Conservation (phyloP, 1,284 basidiomycete genomes). For the Rhizoctonia solani region DNA sequence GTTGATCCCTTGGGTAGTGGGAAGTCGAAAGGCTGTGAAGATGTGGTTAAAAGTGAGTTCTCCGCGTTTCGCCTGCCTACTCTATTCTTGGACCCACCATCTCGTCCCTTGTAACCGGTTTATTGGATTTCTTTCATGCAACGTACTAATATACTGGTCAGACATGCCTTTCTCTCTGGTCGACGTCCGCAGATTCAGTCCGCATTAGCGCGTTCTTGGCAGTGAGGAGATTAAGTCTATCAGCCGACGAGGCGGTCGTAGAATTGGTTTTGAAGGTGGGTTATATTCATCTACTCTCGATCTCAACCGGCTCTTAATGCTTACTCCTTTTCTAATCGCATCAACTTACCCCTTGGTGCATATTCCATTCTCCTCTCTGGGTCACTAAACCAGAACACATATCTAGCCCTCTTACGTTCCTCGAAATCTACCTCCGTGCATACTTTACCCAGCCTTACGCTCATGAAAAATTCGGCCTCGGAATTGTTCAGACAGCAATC, state of each 20-base stretch:
- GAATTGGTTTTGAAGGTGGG: conserved; percentile 86
- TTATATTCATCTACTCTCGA: too few species aligned
- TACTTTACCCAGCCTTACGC: conserved; percentile 89
- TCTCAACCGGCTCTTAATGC: too few species aligned
- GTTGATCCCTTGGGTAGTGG: conserved; percentile 82
- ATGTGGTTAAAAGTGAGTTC: conserved; percentile 85
- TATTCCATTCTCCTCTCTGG: too few species aligned
- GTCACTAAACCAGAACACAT: conserved; percentile 87
- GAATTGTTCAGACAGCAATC: conserved; percentile 85
- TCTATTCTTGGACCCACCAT: too few species aligned
- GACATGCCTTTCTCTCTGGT: conserved; percentile 86
- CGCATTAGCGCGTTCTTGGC: conserved; percentile 89
- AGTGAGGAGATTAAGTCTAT: conserved; percentile 78
- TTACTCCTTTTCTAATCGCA: too few species aligned
- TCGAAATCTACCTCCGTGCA: conserved; percentile 83
- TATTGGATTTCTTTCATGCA: conserved; percentile 37
- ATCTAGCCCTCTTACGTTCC: conserved; percentile 80
- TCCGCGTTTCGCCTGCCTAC: too few species aligned
- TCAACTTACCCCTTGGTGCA: too few species aligned
- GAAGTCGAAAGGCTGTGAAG: conserved; percentile 81
- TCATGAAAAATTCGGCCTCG: conserved; percentile 98
- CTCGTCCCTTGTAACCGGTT: too few species aligned
- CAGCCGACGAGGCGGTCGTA: conserved; percentile 79
- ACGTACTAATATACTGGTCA: conserved; percentile 43
- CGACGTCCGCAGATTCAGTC: conserved; percentile 76